phyloP scores from a whole-genome alignment of 768 basidiomycete species.

The Daedalea quercina region DNA sequence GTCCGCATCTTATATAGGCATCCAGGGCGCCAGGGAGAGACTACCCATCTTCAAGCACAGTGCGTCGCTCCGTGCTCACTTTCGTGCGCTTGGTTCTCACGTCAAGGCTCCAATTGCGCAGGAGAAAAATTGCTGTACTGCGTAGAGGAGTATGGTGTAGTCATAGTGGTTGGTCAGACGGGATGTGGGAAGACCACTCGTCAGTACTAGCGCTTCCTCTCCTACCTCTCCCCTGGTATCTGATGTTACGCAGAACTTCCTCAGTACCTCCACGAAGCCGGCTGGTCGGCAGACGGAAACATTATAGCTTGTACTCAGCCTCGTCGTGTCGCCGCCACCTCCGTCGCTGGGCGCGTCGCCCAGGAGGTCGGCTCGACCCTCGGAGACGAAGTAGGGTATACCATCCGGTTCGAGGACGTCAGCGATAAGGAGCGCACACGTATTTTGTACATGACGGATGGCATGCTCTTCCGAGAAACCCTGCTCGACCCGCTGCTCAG shows the following conservation, averaged over 20 bases:
- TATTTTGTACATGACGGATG: slow-evolving; percentile 96
- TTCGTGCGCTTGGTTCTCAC: not conserved
- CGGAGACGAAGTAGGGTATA: slow-evolving; percentile 94
- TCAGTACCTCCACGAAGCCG: slow-evolving; percentile 88
- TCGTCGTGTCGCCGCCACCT: slow-evolving; percentile 89
- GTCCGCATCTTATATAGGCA: slow-evolving; percentile 44
- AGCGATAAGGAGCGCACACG: slow-evolving; percentile 79
- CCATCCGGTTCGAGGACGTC: slow-evolving; percentile 94
- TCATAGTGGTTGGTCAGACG: slow-evolving; percentile 90
- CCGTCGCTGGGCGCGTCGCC: slow-evolving; percentile 87
- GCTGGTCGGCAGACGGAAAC: slow-evolving; percentile 81
- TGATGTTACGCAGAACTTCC: slow-evolving; percentile 65
- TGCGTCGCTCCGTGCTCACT: slow-evolving; percentile 26
- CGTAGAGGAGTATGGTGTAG: slow-evolving; percentile 76
- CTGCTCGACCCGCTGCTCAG: slow-evolving; percentile 88
- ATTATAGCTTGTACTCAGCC: slow-evolving; percentile 93
- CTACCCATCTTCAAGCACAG: slow-evolving; percentile 91
- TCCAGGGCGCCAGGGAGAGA: slow-evolving; percentile 71
- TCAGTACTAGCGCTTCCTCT: slow-evolving; percentile 32
- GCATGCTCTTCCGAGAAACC: slow-evolving; percentile 94
- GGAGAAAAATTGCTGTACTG: slow-evolving; percentile 77
- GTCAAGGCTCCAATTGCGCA: slow-evolving; percentile 22
- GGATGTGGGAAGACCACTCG: slow-evolving; percentile 98
- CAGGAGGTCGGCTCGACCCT: slow-evolving; percentile 84
- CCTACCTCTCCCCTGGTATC: slow-evolving; percentile 6